Evolutionary conservation across 2,329 filamentous ascomycete species (phyloP).

Genomic region (Fusarium concolor): DNA sequence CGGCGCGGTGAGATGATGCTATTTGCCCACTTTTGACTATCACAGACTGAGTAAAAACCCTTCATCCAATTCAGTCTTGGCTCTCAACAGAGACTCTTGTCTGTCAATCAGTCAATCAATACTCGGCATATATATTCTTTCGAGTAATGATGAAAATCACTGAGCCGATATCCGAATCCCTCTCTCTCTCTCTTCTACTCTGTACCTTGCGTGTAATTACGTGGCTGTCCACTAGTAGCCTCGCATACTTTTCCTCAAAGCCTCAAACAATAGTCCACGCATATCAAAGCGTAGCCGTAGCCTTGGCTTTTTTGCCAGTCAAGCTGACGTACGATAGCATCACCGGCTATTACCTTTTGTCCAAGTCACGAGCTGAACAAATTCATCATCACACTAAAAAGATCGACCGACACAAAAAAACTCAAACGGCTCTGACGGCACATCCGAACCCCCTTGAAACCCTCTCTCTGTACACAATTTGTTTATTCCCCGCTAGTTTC

Average conservation of each 20-base stretch:
- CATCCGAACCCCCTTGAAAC: conserved; percentile 18
- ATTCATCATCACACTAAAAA: neutral
- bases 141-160: conserved; percentile 1
- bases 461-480: neutral
- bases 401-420: conserved; percentile 14
- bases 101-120: too few relatives aligned
- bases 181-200: neutral
- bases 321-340: conserved; percentile 19
- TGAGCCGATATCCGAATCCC: conserved; percentile 28
- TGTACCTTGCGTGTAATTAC: neutral
- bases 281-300: neutral
- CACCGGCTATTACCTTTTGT: neutral
- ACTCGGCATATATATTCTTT: conserved; percentile 16
- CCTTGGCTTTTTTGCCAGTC: neutral
- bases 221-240: neutral
- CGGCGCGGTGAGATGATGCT: conserved; percentile 48
- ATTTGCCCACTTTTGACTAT: conserved; percentile 36
- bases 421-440: conserved; percentile 38
- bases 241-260: neutral
- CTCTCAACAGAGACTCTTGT: too few relatives aligned
- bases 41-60: too few relatives aligned
- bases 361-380: neutral
- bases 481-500: conserved; percentile 1
- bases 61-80: too few relatives aligned
- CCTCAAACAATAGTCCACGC: neutral